phyloP scores from a whole-genome alignment of 495 filamentous ascomycete species.

The Aspergillus panamensis region DNA sequence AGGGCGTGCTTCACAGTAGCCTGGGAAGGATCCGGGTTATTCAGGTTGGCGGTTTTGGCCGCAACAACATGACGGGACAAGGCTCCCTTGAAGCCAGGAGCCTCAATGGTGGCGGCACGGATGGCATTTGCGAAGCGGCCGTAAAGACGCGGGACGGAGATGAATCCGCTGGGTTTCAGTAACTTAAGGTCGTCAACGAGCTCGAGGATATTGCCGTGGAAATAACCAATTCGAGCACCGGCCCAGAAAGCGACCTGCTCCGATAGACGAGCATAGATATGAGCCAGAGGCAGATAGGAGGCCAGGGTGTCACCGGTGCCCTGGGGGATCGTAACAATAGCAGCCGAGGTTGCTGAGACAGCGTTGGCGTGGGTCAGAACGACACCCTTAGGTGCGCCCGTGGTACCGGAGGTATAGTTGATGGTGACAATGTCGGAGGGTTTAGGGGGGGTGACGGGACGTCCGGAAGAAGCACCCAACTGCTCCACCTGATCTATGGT shows the following conservation, averaged over 20 bases:
- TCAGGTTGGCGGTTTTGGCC: conserved; percentile 75
- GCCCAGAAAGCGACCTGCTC: conserved; percentile 73
- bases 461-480: conserved; percentile 64
- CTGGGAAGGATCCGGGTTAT: conserved; percentile 60
- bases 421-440: conserved; percentile 83
- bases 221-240: conserved; percentile 82
- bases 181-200: conserved; percentile 90
- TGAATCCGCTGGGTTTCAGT: conserved; percentile 76
- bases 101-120: conserved; percentile 70
- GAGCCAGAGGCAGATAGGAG: conserved; percentile 91
- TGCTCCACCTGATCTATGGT: conserved; percentile 75
- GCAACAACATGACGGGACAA: conserved; percentile 75
- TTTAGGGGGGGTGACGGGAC: conserved; percentile 62
- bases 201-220: conserved; percentile 85
- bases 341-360: conserved; percentile 63
- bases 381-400: conserved; percentile 91
- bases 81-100: conserved; percentile 75
- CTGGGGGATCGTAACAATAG: conserved; percentile 50
- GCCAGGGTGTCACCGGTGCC: conserved; percentile 55
- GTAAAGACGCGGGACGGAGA: conserved; percentile 87
- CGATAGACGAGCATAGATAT: conserved; percentile 83
- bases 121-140: conserved; percentile 86
- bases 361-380: conserved; percentile 79
- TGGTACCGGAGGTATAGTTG: conserved; percentile 98
- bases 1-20: conserved; percentile 78